phyloP scores from a whole-genome alignment of 345 rosid genomes.

The Erodium maritimum region DNA sequence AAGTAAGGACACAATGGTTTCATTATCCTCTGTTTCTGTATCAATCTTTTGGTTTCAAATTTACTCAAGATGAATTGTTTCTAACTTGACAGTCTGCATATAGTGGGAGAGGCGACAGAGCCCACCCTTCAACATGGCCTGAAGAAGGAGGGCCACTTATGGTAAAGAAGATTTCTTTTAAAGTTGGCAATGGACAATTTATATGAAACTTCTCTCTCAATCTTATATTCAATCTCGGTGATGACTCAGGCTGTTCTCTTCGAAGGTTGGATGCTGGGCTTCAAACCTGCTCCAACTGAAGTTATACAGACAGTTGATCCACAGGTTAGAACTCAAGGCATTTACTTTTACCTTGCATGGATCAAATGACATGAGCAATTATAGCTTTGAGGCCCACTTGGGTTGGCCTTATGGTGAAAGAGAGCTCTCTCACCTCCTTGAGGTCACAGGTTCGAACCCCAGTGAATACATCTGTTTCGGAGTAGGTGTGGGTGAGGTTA shows the following conservation, averaged over 20 bases:
- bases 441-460: too few relatives aligned
- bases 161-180: constrained; percentile 24
- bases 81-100: constrained; percentile 64
- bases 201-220: too few relatives aligned
- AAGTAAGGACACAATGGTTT: constrained; percentile 34
- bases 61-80: constrained; percentile 4
- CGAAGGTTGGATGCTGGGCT: constrained; percentile 99
- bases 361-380: not conserved
- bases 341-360: not conserved
- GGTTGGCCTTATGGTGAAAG: too few relatives aligned
- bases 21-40: not conserved
- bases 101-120: constrained; percentile 87
- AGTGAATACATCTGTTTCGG: too few relatives aligned
- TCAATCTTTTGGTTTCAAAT: not conserved
- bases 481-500: too few relatives aligned
- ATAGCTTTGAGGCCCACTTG: too few relatives aligned
- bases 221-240: constrained; percentile 7
- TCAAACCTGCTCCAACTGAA: constrained; percentile 58
- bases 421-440: too few relatives aligned
- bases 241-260: constrained; percentile 56
- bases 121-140: constrained; percentile 70
- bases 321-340: constrained; percentile 38
- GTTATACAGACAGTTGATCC: constrained; percentile 65
- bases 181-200: not conserved
- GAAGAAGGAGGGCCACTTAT: constrained; percentile 82